A percentile compares a stretch with the other conserved stretches of the same genome.
Conservation (phyloP, 1,284 basidiomycete genomes). For the Acaromyces ingoldii region DNA sequence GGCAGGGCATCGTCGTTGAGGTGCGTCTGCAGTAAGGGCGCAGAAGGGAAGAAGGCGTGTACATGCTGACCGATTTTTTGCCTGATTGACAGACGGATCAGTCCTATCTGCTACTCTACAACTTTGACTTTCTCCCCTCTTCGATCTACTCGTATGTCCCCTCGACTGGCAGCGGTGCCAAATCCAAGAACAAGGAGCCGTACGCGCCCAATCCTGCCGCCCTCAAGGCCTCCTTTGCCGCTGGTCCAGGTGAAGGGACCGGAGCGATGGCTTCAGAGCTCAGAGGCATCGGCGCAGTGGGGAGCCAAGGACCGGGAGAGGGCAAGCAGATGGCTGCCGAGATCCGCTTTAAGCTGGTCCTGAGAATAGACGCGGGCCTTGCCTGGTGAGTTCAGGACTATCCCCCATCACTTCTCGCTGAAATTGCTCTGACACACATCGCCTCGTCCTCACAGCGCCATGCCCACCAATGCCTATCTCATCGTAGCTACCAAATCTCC, state of each 20-base stretch:
- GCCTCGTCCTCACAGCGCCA: constrained; percentile 5
- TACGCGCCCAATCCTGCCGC: constrained; percentile 26
- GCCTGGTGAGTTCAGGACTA: constrained; percentile 15
- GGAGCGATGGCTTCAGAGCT: constrained; percentile 23
- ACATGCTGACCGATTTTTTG: background rate
- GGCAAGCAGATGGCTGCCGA: constrained; percentile 10
- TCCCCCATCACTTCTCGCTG: background rate
- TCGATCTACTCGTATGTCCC: constrained; percentile 36
- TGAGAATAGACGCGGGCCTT: constrained; percentile 44
- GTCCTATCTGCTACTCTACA: constrained; percentile 32
- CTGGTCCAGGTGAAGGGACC: constrained; percentile 35
- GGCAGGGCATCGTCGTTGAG: constrained; percentile 16
- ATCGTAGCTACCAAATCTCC: constrained; percentile 40
- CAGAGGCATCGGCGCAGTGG: constrained; percentile 21
- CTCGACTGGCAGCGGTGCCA: constrained; percentile 22
- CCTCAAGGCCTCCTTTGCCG: constrained; percentile 29
- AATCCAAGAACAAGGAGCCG: constrained; percentile 19
- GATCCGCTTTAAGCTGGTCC: constrained; percentile 36
- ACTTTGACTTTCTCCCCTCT: constrained; percentile 16
- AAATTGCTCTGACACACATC: background rate
- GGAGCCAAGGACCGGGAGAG: constrained; percentile 7
- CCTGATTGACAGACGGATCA: constrained; percentile 7
- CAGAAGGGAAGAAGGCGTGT: background rate
- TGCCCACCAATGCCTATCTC: constrained; percentile 29
- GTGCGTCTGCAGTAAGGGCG: background rate